phyloP scores from a whole-genome alignment of 257 asterid genomes.

The Penstemon eatonii region DNA sequence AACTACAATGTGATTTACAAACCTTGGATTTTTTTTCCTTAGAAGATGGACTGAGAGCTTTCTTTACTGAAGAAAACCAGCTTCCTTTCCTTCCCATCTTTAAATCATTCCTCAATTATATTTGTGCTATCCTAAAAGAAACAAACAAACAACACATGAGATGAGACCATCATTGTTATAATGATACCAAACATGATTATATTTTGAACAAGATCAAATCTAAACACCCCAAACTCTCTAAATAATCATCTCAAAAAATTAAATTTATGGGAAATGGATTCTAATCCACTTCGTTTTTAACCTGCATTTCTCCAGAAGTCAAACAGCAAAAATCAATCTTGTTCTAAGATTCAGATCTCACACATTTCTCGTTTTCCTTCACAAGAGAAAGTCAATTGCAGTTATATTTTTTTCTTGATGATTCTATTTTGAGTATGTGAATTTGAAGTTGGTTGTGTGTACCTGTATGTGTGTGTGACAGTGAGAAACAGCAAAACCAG shows the following conservation, averaged over 20 bases:
- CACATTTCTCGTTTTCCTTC: conserved; percentile 1
- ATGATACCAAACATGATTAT: conserved; percentile 16
- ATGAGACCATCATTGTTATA: conserved; percentile 13
- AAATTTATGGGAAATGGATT: conserved; percentile 10
- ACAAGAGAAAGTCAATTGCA: conserved; percentile 22
- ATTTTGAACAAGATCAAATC: neutral
- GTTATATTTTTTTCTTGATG: conserved; percentile 21
- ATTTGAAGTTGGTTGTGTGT: conserved; percentile 3
- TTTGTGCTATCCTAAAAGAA: conserved; percentile 28
- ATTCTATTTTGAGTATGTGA: conserved; percentile 2
- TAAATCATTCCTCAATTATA: conserved; percentile 45
- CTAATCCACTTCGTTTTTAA: conserved; percentile 9
- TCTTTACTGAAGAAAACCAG: conserved; percentile 91
- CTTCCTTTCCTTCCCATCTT: conserved; percentile 84
- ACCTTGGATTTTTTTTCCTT: conserved; percentile 61
- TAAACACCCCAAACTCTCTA: neutral
- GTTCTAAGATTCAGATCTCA: conserved; percentile 37
- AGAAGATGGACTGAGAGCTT: conserved; percentile 78
- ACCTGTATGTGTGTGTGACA: conserved; percentile 10
- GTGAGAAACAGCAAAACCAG: conserved; percentile 37
- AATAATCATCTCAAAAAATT: neutral
- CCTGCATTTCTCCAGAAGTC: conserved; percentile 30
- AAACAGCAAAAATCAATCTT: conserved; percentile 6
- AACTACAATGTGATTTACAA: conserved; percentile 15
- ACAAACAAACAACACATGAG: neutral